Evolutionary conservation across 2,329 filamentous ascomycete species (phyloP), one percentile per base, ranked within the genome.

Genomic region (Aschersonia sp.): DNA sequence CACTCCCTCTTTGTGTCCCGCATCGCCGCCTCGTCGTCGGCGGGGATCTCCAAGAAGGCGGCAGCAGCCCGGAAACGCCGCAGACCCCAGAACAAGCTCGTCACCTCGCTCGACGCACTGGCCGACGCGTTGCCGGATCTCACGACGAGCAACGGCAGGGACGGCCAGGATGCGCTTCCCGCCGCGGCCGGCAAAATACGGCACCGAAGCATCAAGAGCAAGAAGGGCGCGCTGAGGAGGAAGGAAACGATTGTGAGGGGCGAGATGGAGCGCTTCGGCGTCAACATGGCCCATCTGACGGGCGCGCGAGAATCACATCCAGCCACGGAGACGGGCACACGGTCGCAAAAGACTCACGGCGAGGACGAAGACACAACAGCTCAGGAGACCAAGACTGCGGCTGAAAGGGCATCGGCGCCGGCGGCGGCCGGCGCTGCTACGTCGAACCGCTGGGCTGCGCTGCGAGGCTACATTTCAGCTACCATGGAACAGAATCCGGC

Each of bases 401-500:
- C 22, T 22, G 22, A 22, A 22, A 22, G 4, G 22, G 22, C 22
- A 22, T 22, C 22, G 22, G 22, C 22, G 22, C 22, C 22, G 22
- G 22, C 22, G 2, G 22, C 40, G 10, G 48, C 50, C 22, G 39
- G 41, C 1, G 47, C 32, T 0, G 52, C 48, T 5, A 78, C 73
- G 12, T 67, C 75, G 8, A 78, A 72, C 56, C 71, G 84, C 48
- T 95, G 87, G 84, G 84, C 84, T 32, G 87, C 87, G 12, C 62
- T 97, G 63, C 78, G 89, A 56, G 80, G 73, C 8, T 94, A 90
- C 59, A 94, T 95, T 46, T 83, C 85, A 2, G 75, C 81, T 41
- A 95, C 87, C 1, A 87, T 95, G 81, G 87, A 95, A 66, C 84
- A 87, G 64, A 90, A 90, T 56, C 79, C 83, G 11, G 85, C 83